Conservation (phyloP, 306 rosid genomes). For the Castanopsis chinensis region DNA sequence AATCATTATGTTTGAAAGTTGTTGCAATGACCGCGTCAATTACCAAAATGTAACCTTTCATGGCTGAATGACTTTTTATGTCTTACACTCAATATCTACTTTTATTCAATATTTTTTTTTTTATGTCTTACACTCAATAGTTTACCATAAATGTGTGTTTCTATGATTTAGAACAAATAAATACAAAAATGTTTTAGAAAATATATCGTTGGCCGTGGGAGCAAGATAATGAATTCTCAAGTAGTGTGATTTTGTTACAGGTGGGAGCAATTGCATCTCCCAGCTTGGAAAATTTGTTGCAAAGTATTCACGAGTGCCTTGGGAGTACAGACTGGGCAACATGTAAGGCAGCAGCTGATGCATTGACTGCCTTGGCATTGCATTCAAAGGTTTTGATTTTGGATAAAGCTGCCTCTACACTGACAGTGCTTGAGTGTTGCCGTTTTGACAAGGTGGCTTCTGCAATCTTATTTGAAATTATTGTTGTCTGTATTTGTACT, state of each 20-base stretch:
- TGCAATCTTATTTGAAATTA: constrained; percentile 5
- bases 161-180: no score
- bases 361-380: constrained; percentile 65
- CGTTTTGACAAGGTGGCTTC: constrained; percentile 94
- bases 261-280: constrained; percentile 86
- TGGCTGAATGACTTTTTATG: no score
- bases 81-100: no score
- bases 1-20: no score
- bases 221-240: constrained; percentile 5
- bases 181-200: no score
- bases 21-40: no score
- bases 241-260: constrained; percentile 44
- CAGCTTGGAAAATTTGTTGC: constrained; percentile 73
- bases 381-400: constrained; percentile 69
- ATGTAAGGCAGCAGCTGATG: constrained; percentile 97
- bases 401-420: constrained; percentile 57
- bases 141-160: no score
- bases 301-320: constrained; percentile 75
- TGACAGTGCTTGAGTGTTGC: constrained; percentile 68
- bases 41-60: no score
- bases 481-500: background rate
- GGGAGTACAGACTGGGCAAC: constrained; percentile 91
- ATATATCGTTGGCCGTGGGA: background rate
- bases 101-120: no score
- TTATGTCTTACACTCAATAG: no score